These are phyloP conservation scores for Diaporthe sp. DNA, from an alignment of 2,329 filamentous ascomycete genomes.

Conservation along the genomic window DNA sequence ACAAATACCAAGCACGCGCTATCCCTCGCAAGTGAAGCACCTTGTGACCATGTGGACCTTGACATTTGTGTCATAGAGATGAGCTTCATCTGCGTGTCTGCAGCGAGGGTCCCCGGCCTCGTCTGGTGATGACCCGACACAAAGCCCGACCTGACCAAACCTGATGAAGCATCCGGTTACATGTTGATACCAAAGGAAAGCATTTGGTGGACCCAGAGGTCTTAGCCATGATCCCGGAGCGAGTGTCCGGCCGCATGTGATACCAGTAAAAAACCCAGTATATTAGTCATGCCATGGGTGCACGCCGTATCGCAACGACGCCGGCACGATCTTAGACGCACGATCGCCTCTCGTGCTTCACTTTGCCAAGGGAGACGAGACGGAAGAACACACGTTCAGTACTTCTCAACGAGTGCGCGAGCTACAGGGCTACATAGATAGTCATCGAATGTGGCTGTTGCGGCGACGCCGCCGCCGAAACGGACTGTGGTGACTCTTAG, in stretches of 20 bases:
- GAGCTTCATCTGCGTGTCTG: background rate
- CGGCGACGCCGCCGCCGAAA: too few relatives aligned
- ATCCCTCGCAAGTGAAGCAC: background rate
- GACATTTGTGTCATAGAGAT: too few relatives aligned
- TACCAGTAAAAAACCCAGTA: background rate
- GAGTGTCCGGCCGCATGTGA: too few relatives aligned
- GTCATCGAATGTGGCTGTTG: background rate
- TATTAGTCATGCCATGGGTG: background rate
- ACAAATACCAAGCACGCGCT: slow-evolving; percentile 31
- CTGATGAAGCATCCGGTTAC: too few relatives aligned
- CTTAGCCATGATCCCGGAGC: too few relatives aligned
- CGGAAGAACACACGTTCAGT: background rate
- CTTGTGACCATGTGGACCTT: background rate
- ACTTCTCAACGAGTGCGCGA: background rate
- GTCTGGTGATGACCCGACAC: background rate
- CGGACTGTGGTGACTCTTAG: background rate
- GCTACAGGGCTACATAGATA: background rate
- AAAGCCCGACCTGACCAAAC: background rate
- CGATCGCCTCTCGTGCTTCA: background rate
- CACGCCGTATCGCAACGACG: background rate
- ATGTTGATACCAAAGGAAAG: too few relatives aligned
- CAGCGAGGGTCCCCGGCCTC: background rate
- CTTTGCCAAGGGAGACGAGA: background rate
- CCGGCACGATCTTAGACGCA: too few relatives aligned
- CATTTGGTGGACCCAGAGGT: too few relatives aligned